A percentile compares a stretch with the other conserved stretches of the same genome.
Conservation (phyloP, 805 yeast species). For the Candida quercuum region DNA sequence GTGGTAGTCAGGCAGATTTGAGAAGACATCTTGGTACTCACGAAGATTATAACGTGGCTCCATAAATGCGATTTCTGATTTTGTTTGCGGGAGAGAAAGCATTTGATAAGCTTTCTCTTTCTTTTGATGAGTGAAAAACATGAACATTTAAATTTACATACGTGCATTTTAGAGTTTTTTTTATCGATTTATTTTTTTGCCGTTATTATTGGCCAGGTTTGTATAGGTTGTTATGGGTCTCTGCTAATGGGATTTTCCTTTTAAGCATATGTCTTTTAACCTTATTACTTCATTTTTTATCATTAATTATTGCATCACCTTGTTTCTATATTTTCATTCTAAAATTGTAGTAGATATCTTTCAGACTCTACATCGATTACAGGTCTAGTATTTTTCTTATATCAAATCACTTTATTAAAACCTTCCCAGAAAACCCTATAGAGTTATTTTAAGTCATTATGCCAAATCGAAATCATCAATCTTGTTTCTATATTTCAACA, state of each 20-base stretch:
- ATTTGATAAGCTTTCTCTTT: too few relatives aligned
- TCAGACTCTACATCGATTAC: too few relatives aligned
- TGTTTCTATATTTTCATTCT: too few relatives aligned
- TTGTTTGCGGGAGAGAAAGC: background rate
- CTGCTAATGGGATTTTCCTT: too few relatives aligned
- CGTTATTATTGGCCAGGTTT: background rate
- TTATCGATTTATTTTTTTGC: too few relatives aligned
- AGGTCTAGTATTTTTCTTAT: too few relatives aligned
- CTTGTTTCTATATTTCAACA: constrained; percentile 79
- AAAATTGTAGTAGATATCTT: too few relatives aligned
- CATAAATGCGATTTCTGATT: background rate
- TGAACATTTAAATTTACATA: background rate
- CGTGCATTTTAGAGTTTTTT: background rate
- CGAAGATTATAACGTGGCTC: constrained; percentile 26
- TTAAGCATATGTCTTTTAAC: too few relatives aligned
- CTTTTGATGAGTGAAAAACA: too few relatives aligned
- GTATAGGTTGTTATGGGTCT: background rate
- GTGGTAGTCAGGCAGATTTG: constrained; percentile 34
- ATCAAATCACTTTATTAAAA: too few relatives aligned
- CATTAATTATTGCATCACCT: too few relatives aligned
- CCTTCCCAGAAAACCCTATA: constrained; percentile 1
- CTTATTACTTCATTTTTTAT: too few relatives aligned
- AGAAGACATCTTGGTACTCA: constrained; percentile 35
- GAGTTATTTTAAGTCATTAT: constrained; percentile 15
- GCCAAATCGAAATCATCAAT: constrained; percentile 54